Conservation (phyloP, 164 flowering plant genomes). For the Dillenia turbinata region DNA sequence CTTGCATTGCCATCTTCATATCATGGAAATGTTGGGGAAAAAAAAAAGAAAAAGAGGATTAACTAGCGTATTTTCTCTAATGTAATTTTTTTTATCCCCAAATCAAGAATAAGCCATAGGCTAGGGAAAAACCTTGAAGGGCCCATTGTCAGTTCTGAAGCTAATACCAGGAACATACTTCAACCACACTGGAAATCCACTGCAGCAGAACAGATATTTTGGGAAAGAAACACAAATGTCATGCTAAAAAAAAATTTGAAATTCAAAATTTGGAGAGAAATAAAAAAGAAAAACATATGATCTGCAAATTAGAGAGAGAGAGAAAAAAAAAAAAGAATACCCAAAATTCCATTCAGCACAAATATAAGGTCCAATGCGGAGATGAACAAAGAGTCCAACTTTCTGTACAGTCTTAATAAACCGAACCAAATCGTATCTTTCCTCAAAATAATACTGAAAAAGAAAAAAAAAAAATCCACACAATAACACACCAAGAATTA, state of each 20-base stretch:
- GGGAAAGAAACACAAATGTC: not conserved
- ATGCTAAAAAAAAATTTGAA: constrained; percentile 1
- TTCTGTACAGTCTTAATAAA: constrained; percentile 65
- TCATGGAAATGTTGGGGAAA: not conserved
- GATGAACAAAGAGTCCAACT: constrained; percentile 66
- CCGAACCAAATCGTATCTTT: constrained; percentile 61
- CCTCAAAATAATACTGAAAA: constrained; percentile 66
- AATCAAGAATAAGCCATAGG: not conserved
- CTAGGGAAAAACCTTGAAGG: constrained; percentile 55
- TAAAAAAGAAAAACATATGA: not conserved
- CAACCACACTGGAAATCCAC: constrained; percentile 97
- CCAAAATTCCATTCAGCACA: constrained; percentile 97
- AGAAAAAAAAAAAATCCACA: not conserved
- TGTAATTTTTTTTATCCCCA: too few species aligned
- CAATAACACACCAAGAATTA: not conserved
- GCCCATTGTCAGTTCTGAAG: constrained; percentile 77
- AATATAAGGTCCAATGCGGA: constrained; percentile 88
- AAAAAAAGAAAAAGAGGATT: not conserved
- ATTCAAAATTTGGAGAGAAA: constrained; percentile 1
- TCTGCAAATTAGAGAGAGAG: not conserved
- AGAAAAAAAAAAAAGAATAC: constrained; percentile 23
- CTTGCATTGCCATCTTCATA: constrained; percentile 68
- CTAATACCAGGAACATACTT: constrained; percentile 78
- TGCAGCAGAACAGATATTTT: constrained; percentile 18
- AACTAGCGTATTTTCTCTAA: too few species aligned